These are phyloP conservation scores for Fraxinus quadrangulata DNA, from an alignment of 257 asterid species.

Conservation along the genomic window DNA sequence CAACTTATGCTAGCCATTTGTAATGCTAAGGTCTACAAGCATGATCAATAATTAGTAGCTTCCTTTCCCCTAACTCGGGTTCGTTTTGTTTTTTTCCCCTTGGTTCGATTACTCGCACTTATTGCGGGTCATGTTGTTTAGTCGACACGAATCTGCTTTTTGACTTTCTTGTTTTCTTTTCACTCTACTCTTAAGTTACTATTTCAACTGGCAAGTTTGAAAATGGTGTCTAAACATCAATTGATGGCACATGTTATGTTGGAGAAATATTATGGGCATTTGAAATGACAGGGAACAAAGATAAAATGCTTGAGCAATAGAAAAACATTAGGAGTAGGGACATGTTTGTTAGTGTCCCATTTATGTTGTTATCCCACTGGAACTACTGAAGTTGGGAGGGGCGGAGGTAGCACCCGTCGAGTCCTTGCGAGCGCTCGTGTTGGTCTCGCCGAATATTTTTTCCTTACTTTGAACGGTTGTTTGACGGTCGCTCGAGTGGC, in stretches of 20 bases:
- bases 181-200: neutral
- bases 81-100: too few species aligned
- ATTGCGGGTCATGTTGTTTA: neutral
- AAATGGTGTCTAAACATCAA: slow-evolving; percentile 22
- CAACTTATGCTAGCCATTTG: neutral
- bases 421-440: too few species aligned
- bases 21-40: too few species aligned
- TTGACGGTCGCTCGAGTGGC: too few species aligned
- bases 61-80: too few species aligned
- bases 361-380: slow-evolving; percentile 44
- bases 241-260: slow-evolving; percentile 48
- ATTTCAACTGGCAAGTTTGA: neutral
- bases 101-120: neutral
- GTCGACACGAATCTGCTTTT: neutral
- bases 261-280: slow-evolving; percentile 25
- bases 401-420: too few species aligned
- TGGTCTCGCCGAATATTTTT: too few species aligned
- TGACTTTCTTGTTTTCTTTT: neutral
- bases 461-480: too few species aligned
- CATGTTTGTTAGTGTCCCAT: slow-evolving; percentile 29
- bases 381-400: slow-evolving; percentile 10
- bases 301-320: slow-evolving; percentile 33
- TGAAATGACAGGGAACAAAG: slow-evolving; percentile 37
- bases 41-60: too few species aligned
- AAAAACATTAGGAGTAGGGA: slow-evolving; percentile 40